These are phyloP conservation scores for Talaromyces sp. DNA, from an alignment of 2,329 filamentous ascomycete species.

Conservation along the genomic window DNA sequence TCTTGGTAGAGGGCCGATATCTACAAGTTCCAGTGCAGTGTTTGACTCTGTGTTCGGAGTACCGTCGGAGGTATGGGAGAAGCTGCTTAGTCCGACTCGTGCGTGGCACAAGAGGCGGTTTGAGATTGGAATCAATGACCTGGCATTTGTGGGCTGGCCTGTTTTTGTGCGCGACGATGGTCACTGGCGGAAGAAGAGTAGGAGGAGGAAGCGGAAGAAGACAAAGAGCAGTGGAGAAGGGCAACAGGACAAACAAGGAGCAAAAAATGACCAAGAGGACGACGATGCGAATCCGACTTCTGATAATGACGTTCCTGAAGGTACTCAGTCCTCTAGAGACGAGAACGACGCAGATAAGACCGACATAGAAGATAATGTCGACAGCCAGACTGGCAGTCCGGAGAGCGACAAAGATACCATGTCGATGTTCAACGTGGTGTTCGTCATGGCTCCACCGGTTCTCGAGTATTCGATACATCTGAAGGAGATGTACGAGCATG, in stretches of 20 bases:
- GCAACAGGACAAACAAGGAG: conserved; percentile 37
- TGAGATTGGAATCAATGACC: conserved; percentile 75
- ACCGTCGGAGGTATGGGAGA: conserved; percentile 73
- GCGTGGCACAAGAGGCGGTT: conserved; percentile 80
- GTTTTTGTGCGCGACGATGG: conserved; percentile 78
- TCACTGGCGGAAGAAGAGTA: conserved; percentile 68
- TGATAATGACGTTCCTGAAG: background rate
- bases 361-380: conserved; percentile 17
- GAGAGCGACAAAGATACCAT: conserved; percentile 60
- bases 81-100: conserved; percentile 71
- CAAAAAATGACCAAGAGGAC: conserved; percentile 29
- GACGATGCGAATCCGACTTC: conserved; percentile 23
- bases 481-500: conserved; percentile 80
- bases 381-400: conserved; percentile 26
- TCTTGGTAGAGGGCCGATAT: conserved; percentile 31
- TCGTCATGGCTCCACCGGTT: conserved; percentile 77
- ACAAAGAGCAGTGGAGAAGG: conserved; percentile 31
- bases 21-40: conserved; percentile 30
- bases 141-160: conserved; percentile 79
- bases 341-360: conserved; percentile 25
- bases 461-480: conserved; percentile 71
- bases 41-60: conserved; percentile 69
- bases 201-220: conserved; percentile 42
- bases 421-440: conserved; percentile 98
- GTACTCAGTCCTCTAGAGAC: conserved; percentile 11